Evolutionary conservation across 495 filamentous ascomycete species (phyloP).

Genomic region (Aspergillus panamensis): DNA sequence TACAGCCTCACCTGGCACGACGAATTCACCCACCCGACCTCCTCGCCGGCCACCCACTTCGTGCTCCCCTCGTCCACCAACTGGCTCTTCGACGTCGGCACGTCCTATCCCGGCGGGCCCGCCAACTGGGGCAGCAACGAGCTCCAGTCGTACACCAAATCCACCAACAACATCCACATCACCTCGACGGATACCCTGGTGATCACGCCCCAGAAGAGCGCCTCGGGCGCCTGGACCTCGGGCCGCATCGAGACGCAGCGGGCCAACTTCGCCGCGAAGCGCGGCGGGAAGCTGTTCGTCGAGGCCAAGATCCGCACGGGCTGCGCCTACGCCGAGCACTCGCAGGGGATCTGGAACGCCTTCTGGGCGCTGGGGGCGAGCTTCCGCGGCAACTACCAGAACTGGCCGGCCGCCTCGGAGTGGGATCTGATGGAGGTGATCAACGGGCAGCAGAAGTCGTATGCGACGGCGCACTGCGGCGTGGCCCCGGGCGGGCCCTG

Average conservation of each 20-base stretch:
- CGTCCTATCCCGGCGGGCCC: not conserved
- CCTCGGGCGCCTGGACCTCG: not conserved
- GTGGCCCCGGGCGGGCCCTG: conserved; percentile 4
- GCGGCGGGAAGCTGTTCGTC: conserved; percentile 13
- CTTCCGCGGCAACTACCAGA: conserved; percentile 8
- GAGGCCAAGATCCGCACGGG: conserved; percentile 7
- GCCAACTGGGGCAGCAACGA: conserved; percentile 10
- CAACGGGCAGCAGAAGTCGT: conserved; percentile 1
- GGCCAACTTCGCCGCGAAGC: conserved; percentile 2
- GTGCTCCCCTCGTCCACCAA: conserved; percentile 1
- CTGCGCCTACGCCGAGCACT: not conserved
- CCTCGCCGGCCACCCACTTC: not conserved
- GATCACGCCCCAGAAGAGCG: not conserved
- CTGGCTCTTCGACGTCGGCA: conserved; percentile 8
- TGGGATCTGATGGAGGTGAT: conserved; percentile 10
- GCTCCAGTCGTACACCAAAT: conserved; percentile 2
- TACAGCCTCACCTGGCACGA: conserved; percentile 16
- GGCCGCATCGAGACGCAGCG: conserved; percentile 8
- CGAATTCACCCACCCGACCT: conserved; percentile 9
- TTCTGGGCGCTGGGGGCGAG: conserved; percentile 3
- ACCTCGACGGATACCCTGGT: not conserved
- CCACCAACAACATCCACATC: conserved; percentile 1
- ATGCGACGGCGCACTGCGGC: conserved; percentile 1
- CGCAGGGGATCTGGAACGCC: conserved; percentile 8
- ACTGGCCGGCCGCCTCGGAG: conserved; percentile 5